Evolutionary conservation across 1,284 basidiomycete species (phyloP), one percentile per base, ranked within the genome.

Genomic region (Rhodotorula sp.): DNA sequence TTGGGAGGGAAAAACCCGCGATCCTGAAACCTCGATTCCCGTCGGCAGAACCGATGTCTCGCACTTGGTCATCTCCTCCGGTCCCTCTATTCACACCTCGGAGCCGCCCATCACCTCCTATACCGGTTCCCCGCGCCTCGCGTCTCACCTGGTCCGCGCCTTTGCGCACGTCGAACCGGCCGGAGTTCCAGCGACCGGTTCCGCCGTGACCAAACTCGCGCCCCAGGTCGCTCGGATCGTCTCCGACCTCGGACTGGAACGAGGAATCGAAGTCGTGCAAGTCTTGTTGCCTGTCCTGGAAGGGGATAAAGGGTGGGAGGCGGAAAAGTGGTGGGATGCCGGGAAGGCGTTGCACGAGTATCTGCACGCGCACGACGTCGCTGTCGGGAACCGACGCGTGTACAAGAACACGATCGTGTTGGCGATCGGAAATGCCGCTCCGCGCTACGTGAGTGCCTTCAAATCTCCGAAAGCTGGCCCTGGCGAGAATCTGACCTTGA

Each of bases 281-380:
- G 51, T 74, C n/a, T n/a, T 62, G n/a, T 26, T 65, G 18, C 66
- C 69, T 21, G 59, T 54, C 4, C n/a, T 70, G 26, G 43, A 46
- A 15, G 14, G 14, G 18, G n/a, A 65, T 2, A 51, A 48, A 26
- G 26, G 52, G 1, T 67, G 65, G 63, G 29, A 26, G 10, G 58
- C 62, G 20, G 70, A 71, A 23, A 29, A 62, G 20, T 71, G 62
- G 62, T 69, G 59, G 60, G 67, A 74, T 15, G 56, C 58, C 1
- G 73, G 73, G 0, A 54, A 34, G 51, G 67, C 65, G 18, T n/a
- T 74, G 39, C 47, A 59, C 26, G 58, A 39, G 58, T 29, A 67
- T 1, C 14, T 67, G 65, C 69, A 74, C 39, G 49, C 62, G 31
- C 64, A 67, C 49, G 61, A 61, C 34, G 48, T 51, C 46, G 56